Base-by-base conservation (phyloP, 2,329 filamentous ascomycete species). In the Hymenoscyphus linearis region DNA sequence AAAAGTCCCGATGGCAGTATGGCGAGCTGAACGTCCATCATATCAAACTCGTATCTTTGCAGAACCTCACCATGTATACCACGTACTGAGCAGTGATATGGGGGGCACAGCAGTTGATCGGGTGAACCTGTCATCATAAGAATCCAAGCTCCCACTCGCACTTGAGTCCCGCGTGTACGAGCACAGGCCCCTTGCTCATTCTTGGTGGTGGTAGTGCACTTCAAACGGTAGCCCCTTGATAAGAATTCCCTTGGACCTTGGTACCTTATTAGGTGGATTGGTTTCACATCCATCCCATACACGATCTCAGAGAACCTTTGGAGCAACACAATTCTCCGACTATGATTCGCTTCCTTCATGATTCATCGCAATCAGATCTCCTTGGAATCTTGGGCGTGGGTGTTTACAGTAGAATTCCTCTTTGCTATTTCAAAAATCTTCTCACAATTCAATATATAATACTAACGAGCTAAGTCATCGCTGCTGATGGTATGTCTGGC, bases 401-500 rank as follows among this genome's bases (percentile, higher is more conserved):
- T 0, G 65, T 77, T 1, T 77, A 77, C 58, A 76, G 76, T 86
- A 52, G 80, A 82, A 68, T 83, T 81, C 62, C 73, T 74, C 4
- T 82, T 82, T 64, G 79, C 80, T 0, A 69, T 79, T 7, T 74
- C 85, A 65, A 84, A 87, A 69, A 82, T 88, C 61, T 73, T 83
- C 2, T 77, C 89, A n/a, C n/a, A n/a, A n/a, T n/a, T n/a, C n/a
- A n/a, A n/a, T n/a, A n/a, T n/a, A n/a, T n/a, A n/a, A n/a, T n/a
- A n/a, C n/a, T 86, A 55, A 80, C 85, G 65, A 82, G 67, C 3
- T 59, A 73, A 14, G 64, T 74, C 14, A 67, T 75, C 37, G 67
- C 68, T 67, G 78, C 87, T 0, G 85, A 85, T 34, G 85, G 85
- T 54, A 78, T 84, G 1, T 80, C 85, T 0, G 83, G 82, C 3